These are phyloP conservation scores for Aspergillus ustus DNA, from an alignment of 2,329 filamentous ascomycete species.

Conservation along the genomic window DNA sequence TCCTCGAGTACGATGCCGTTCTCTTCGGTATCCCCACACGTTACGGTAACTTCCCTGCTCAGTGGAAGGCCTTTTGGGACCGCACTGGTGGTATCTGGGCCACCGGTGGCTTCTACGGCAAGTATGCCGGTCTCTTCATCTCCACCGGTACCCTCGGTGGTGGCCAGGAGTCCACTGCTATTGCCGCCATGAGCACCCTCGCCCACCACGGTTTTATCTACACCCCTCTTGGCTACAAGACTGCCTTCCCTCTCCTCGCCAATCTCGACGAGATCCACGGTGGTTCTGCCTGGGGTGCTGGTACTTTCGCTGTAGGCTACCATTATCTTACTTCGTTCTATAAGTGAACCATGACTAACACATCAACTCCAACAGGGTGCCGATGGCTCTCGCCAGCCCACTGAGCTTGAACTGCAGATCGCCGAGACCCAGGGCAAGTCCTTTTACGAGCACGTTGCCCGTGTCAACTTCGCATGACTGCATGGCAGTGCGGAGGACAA, in stretches of 20 bases:
- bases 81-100: slow-evolving; percentile 84
- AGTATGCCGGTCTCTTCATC: slow-evolving; percentile 90
- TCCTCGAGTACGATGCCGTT: slow-evolving; percentile 82
- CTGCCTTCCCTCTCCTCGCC: slow-evolving; percentile 70
- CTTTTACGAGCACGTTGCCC: slow-evolving; percentile 79
- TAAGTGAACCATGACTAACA: slow-evolving; percentile 19
- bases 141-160: slow-evolving; percentile 83
- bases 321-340: not conserved
- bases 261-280: slow-evolving; percentile 82
- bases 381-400: slow-evolving; percentile 85
- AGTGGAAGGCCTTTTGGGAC: slow-evolving; percentile 91
- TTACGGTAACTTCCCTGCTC: slow-evolving; percentile 95
- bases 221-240: slow-evolving; percentile 93
- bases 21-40: slow-evolving; percentile 94
- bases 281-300: slow-evolving; percentile 89
- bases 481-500: slow-evolving; percentile 59
- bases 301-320: slow-evolving; percentile 74
- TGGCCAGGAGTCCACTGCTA: slow-evolving; percentile 87
- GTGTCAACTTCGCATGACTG: slow-evolving; percentile 77
- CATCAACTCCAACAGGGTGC: slow-evolving; percentile 45
- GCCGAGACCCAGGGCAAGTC: slow-evolving; percentile 81
- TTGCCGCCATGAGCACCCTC: slow-evolving; percentile 82
- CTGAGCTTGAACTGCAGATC: slow-evolving; percentile 73
- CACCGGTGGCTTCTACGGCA: slow-evolving; percentile 77
- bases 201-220: slow-evolving; percentile 94